Conservation (phyloP, 441 rosid species). For the Syzygium malaccense region DNA sequence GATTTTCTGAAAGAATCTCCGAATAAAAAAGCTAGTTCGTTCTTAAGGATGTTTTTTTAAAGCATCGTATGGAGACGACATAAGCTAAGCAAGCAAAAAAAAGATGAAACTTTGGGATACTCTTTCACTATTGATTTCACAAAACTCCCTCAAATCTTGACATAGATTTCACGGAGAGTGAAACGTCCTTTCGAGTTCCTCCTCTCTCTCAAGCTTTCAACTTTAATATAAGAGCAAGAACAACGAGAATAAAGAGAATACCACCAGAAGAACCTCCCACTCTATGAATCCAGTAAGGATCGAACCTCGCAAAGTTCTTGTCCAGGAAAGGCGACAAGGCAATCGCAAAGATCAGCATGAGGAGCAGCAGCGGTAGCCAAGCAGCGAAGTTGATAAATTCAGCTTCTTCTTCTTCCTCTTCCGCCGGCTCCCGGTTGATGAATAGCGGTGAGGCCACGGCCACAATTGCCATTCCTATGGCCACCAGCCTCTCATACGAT, state of each 20-base stretch:
- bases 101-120: not conserved
- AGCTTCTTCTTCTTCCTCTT: conserved; percentile 44
- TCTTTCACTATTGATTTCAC: not conserved
- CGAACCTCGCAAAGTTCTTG: conserved; percentile 53
- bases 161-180: not conserved
- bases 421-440: conserved; percentile 30
- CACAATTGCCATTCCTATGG: conserved; percentile 43
- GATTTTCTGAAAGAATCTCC: not conserved
- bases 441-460: conserved; percentile 80
- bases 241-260: conserved; percentile 44
- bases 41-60: not conserved
- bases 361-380: conserved; percentile 50
- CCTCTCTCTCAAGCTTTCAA: conserved; percentile 31
- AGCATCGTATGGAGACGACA: not conserved
- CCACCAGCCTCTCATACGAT: conserved; percentile 43
- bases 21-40: not conserved
- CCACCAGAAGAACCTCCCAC: conserved; percentile 84
- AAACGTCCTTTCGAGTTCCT: not conserved
- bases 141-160: not conserved
- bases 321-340: conserved; percentile 43
- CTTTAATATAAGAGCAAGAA: conserved; percentile 60
- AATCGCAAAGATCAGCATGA: conserved; percentile 46
- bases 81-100: not conserved
- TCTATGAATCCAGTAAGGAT: conserved; percentile 84
- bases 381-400: conserved; percentile 27